Evolutionary conservation across 1,284 basidiomycete species (phyloP).

Genomic region (Boletus smithii): DNA sequence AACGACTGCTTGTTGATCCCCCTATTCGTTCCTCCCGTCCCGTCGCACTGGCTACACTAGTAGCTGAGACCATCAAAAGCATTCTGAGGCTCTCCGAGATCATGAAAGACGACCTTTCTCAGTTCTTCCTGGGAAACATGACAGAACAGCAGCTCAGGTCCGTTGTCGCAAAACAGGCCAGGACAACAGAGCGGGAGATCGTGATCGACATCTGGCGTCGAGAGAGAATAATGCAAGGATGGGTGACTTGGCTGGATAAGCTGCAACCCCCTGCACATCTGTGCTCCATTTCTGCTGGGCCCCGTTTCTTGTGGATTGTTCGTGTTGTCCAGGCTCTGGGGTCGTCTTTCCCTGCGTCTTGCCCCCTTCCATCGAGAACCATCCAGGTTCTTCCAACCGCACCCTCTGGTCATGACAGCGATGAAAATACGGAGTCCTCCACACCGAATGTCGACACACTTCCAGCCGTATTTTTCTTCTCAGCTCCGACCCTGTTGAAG

Average conservation of each 20-base stretch:
- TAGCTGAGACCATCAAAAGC: constrained; percentile 45
- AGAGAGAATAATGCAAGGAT: constrained; percentile 34
- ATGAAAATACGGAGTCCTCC: constrained; percentile 11
- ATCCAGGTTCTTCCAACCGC: constrained; percentile 6
- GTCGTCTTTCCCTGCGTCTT: constrained; percentile 44
- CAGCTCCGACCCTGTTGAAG: constrained; percentile 48
- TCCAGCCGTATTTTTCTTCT: constrained; percentile 62
- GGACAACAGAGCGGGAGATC: constrained; percentile 48
- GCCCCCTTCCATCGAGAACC: constrained; percentile 36
- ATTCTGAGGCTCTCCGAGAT: constrained; percentile 50
- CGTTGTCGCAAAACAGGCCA: constrained; percentile 50
- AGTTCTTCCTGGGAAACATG: constrained; percentile 58
- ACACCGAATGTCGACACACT: constrained; percentile 38
- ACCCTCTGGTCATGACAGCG: background rate
- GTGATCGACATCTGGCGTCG: constrained; percentile 51
- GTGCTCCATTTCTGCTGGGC: constrained; percentile 12
- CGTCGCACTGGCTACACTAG: constrained; percentile 37
- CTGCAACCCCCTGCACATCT: constrained; percentile 18
- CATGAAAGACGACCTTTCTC: constrained; percentile 64
- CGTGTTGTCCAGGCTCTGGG: constrained; percentile 49
- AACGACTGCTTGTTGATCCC: constrained; percentile 39
- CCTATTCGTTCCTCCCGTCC: constrained; percentile 17
- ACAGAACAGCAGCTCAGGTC: constrained; percentile 52
- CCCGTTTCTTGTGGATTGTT: constrained; percentile 40
- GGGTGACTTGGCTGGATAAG: constrained; percentile 41